A percentile compares a stretch with the other conserved stretches of the same genome.
phyloP scores from a whole-genome alignment of 2,329 filamentous ascomycete species.

The Cladosporium phlei region DNA sequence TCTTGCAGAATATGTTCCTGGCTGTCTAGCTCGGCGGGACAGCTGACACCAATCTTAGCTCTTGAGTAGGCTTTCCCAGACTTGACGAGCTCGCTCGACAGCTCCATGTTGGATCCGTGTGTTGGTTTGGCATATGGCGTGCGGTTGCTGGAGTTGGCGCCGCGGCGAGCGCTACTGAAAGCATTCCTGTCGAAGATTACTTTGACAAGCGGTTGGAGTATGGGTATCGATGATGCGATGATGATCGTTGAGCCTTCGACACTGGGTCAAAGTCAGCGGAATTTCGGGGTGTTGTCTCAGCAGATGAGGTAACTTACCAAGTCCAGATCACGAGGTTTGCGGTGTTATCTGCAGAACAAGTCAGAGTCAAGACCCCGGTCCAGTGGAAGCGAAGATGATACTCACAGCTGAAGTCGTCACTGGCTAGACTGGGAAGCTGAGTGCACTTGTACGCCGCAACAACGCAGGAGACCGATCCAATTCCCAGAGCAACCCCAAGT shows the following conservation, averaged over 20 bases:
- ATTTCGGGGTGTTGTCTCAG: not conserved
- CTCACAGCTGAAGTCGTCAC: conserved; percentile 32
- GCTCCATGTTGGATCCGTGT: not conserved
- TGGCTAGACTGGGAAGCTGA: conserved; percentile 25
- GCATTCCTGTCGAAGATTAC: not conserved
- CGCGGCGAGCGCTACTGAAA: conserved; percentile 2
- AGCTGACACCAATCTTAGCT: conserved; percentile 1
- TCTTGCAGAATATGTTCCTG: not conserved
- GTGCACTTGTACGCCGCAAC: conserved; percentile 34
- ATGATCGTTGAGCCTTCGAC: conserved; percentile 34
- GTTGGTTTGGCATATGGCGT: not conserved
- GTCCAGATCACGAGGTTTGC: conserved; percentile 46
- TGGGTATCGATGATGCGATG: conserved; percentile 35
- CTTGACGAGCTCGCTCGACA: not conserved
- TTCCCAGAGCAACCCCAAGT: conserved; percentile 35
- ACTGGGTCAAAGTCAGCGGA: conserved; percentile 3
- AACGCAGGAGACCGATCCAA: conserved; percentile 35
- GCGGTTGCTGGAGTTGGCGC: not conserved
- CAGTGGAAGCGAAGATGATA: not conserved
- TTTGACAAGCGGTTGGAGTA: conserved; percentile 28
- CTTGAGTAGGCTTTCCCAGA: conserved; percentile 3
- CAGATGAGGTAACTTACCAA: conserved; percentile 7
- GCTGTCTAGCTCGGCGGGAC: not conserved
- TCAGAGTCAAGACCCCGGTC: not conserved
- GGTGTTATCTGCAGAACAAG: conserved; percentile 28